Conservation (phyloP, 495 filamentous ascomycete genomes). For the Oleoguttula mirabilis region DNA sequence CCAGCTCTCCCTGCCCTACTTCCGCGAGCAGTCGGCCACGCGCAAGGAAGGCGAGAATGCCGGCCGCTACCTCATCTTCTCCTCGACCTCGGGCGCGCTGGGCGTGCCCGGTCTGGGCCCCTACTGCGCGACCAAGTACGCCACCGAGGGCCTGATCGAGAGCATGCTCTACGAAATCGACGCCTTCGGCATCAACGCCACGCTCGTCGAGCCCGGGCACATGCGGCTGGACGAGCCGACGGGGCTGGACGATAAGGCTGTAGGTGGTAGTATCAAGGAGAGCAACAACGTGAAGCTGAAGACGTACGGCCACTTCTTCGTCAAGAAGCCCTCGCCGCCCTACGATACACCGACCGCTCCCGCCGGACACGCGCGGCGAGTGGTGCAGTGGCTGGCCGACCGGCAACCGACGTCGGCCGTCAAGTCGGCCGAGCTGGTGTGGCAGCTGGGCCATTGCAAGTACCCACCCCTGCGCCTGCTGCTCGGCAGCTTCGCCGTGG, state of each 20-base stretch:
- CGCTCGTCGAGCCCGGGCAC: conserved; percentile 82
- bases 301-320: conserved; percentile 74
- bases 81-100: conserved; percentile 74
- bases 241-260: conserved; percentile 17
- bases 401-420: conserved; percentile 84
- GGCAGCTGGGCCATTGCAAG: conserved; percentile 88
- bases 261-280: not conserved
- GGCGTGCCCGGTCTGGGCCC: conserved; percentile 86
- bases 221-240: conserved; percentile 60
- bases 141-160: conserved; percentile 88
- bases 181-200: conserved; percentile 80
- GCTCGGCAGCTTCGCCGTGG: conserved; percentile 84
- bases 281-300: conserved; percentile 12
- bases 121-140: conserved; percentile 94
- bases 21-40: conserved; percentile 45
- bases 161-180: conserved; percentile 92
- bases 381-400: conserved; percentile 92
- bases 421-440: conserved; percentile 88
- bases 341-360: conserved; percentile 68
- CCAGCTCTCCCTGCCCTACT: conserved; percentile 78
- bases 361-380: conserved; percentile 76
- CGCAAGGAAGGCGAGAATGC: conserved; percentile 27
- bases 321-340: conserved; percentile 71
- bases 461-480: conserved; percentile 79
- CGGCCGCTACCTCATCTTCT: conserved; percentile 87